Evolutionary conservation across 345 rosid species (phyloP).

Genomic region (Heritiera fomes): DNA sequence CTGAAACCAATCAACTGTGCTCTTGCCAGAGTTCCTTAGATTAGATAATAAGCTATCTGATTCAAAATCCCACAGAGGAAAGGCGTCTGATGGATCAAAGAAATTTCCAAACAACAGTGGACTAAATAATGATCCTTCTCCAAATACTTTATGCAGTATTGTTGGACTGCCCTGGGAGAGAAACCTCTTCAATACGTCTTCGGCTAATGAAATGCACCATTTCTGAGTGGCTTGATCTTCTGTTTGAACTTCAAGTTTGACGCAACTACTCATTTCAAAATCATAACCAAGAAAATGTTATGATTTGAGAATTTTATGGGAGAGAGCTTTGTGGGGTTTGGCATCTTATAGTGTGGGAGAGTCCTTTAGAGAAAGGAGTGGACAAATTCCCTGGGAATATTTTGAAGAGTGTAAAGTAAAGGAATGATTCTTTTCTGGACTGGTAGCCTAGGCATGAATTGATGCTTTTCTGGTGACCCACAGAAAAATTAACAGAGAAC

Average conservation of each 20-base stretch:
- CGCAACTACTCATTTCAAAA: conserved; percentile 41
- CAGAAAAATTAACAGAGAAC: not conserved
- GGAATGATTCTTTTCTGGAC: conserved; percentile 50
- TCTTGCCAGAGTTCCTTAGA: conserved; percentile 62
- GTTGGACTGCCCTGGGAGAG: conserved; percentile 41
- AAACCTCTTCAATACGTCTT: conserved; percentile 57
- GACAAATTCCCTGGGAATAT: conserved; percentile 55
- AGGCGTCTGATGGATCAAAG: conserved; percentile 94
- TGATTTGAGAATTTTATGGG: conserved; percentile 16
- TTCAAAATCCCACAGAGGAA: conserved; percentile 88
- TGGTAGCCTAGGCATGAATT: not conserved
- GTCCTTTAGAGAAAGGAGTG: conserved; percentile 31
- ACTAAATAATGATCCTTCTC: conserved; percentile 79
- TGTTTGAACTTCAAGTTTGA: conserved; percentile 51
- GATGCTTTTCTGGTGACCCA: conserved; percentile 6
- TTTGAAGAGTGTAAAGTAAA: conserved; percentile 35
- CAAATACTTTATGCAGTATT: conserved; percentile 56
- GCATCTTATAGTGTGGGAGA: conserved; percentile 32
- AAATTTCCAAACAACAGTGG: conserved; percentile 81
- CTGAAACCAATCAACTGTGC: conserved; percentile 71
- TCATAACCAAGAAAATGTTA: conserved; percentile 3
- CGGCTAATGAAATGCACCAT: conserved; percentile 67
- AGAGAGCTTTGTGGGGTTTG: not conserved
- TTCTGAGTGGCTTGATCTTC: conserved; percentile 66
- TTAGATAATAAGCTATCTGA: conserved; percentile 55